These are phyloP conservation scores for Plasmodium sp. DNA, from an alignment of 169 alveolate species.

Conservation along the genomic window DNA sequence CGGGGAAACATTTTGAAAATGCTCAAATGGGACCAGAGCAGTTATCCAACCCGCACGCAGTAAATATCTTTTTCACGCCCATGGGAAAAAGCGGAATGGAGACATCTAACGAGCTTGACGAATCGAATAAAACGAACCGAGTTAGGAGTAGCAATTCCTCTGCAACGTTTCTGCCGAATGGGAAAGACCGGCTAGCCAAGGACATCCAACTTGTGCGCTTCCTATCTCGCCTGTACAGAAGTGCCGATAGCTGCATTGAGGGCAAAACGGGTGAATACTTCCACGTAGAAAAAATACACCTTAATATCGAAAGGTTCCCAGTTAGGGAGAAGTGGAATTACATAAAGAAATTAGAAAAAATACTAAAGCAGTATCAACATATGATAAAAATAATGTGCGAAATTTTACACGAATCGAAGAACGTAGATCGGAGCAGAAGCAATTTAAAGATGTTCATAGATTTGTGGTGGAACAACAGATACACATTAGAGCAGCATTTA, in stretches of 20 bases:
- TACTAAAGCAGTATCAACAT: conserved; percentile 71
- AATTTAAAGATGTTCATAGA: conserved; percentile 60
- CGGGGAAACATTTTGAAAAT: background rate
- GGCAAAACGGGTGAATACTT: conserved; percentile 44
- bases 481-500: conserved; percentile 69
- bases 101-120: background rate
- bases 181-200: background rate
- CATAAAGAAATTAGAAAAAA: conserved; percentile 62
- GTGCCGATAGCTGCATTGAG: conserved; percentile 17
- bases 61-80: background rate
- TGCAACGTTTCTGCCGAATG: background rate
- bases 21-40: background rate
- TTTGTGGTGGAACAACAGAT: conserved; percentile 75
- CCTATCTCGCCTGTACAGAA: background rate
- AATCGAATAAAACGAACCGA: background rate
- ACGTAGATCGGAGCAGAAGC: conserved; percentile 20
- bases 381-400: conserved; percentile 73
- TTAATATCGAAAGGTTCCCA: conserved; percentile 59
- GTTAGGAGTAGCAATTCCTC: background rate
- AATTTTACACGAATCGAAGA: conserved; percentile 59
- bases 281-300: conserved; percentile 67
- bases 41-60: background rate
- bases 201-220: background rate
- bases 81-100: background rate
- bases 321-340: conserved; percentile 67